Evolutionary conservation across 305 asterid genomes (phyloP), one percentile per base, ranked within the genome.

Genomic region (Fraxinus platypoda): DNA sequence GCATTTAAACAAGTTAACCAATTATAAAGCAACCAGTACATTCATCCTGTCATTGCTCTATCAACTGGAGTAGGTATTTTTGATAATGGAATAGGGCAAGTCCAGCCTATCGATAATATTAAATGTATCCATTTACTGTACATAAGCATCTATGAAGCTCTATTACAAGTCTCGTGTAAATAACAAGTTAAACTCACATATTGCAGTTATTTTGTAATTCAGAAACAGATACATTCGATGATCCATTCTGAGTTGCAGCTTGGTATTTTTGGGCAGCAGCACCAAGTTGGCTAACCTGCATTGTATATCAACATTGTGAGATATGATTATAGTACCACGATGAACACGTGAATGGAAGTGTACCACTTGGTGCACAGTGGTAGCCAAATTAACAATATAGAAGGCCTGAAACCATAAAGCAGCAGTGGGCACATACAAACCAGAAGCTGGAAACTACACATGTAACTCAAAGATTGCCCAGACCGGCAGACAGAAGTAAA

Each of bases 201-300:
- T 90, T 84, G 49, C 86, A 80, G 78, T 70, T 86, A 78, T 75
- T 83, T 79, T 82, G 87, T 52, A 87, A 71, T 62, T 87, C 92
- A 3, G 82, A 74, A 73, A 81, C 81, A 59, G 88, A 62, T 9
- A 41, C 54, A 70, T 78, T 82, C 8, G 88, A 21, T 15, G 90
- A 83, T 3, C 85, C 83, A 78, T 83, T 84, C 38, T 82, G 89
- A 3, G 88, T 80, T 13, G 87, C 81, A 83, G 84, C 84, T 83
- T 84, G 87, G 83, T 84, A 90, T 57, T 87, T 86, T 74, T 87
- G 88, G 64, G 84, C 86, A 78, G 88, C 92, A 19, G 85, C 85
- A 15, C 88, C 88, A 70, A 90, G 91, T 81, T 88, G 88, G 75
- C 78, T 66, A 78, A 86, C 88, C 91, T 90, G 77, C 33, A 85